These are phyloP conservation scores for Coniella vitis DNA, from an alignment of 2,329 filamentous ascomycete genomes.

Conservation along the genomic window DNA sequence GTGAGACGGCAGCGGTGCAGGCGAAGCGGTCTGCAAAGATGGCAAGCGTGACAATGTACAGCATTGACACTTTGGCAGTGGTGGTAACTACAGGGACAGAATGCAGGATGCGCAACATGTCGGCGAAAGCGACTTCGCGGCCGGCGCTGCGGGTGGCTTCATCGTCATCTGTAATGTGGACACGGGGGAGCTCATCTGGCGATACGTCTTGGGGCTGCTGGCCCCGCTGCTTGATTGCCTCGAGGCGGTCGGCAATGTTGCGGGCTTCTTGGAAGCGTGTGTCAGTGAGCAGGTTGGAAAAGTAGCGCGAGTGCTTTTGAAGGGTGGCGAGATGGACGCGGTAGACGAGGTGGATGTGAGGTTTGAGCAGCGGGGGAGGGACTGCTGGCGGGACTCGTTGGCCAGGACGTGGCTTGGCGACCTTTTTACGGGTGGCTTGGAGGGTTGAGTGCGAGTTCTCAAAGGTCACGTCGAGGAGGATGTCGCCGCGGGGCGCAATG, in stretches of 20 bases:
- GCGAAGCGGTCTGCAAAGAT: conserved; percentile 70
- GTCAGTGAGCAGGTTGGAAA: conserved; percentile 58
- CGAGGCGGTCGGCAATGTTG: conserved; percentile 44
- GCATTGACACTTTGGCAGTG: conserved; percentile 38
- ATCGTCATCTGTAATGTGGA: conserved; percentile 62
- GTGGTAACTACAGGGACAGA: conserved; percentile 39
- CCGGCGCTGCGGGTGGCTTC: conserved; percentile 55
- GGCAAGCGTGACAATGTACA: conserved; percentile 60
- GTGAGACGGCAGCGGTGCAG: conserved; percentile 48
- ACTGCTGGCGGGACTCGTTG: conserved; percentile 16
- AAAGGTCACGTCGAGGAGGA: conserved; percentile 61
- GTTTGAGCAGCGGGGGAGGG: conserved; percentile 26
- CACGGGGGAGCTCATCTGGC: conserved; percentile 49
- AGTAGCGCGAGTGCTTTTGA: conserved; percentile 60
- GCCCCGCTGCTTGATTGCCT: conserved; percentile 39
- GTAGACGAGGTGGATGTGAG: conserved; percentile 41
- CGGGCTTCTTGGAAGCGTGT: conserved; percentile 57
- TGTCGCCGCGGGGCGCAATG: conserved; percentile 53
- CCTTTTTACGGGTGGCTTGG: conserved; percentile 35
- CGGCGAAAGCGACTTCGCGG: conserved; percentile 56
- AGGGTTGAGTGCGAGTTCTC: conserved; percentile 49
- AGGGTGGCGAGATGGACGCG: conserved; percentile 53
- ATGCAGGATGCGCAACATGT: conserved; percentile 63
- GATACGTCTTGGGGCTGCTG: conserved; percentile 43
- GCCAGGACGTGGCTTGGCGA: conserved; percentile 22